Conservation (phyloP, 73 alveolate species). For the Diophrys appendiculata region DNA sequence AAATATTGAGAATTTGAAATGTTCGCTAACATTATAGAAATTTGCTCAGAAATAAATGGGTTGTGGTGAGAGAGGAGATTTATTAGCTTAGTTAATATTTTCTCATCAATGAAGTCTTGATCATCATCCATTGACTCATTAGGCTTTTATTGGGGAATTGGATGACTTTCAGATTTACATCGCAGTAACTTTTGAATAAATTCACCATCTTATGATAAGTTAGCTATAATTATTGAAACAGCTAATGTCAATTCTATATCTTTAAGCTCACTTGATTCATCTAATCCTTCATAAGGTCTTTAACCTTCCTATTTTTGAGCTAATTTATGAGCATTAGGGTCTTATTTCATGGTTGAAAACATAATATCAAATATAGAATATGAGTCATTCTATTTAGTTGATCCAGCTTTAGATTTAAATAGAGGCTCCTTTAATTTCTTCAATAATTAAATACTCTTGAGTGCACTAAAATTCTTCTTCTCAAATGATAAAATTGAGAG, state of each 20-base stretch:
- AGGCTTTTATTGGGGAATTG: constrained; percentile 7
- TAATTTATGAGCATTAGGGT: too few species aligned
- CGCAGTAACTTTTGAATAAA: constrained; percentile 21
- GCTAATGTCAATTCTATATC: constrained; percentile 38
- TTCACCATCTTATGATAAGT: constrained; percentile 37
- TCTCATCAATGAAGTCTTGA: not conserved
- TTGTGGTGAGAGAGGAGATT: constrained; percentile 35
- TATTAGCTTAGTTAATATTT: constrained; percentile 8
- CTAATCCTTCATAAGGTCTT: too few species aligned
- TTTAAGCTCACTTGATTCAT: too few species aligned
- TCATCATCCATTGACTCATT: not conserved
- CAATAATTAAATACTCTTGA: constrained; percentile 14
- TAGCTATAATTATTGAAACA: constrained; percentile 29
- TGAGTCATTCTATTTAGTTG: too few species aligned
- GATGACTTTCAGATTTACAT: not conserved
- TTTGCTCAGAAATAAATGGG: constrained; percentile 49
- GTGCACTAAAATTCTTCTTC: constrained; percentile 25
- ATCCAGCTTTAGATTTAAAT: too few species aligned
- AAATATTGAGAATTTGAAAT: constrained; percentile 37
- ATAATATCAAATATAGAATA: constrained; percentile 15
- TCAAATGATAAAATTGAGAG: constrained; percentile 59
- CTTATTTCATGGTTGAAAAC: constrained; percentile 10
- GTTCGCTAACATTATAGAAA: constrained; percentile 53
- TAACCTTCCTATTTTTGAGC: too few species aligned
- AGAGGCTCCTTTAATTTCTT: constrained; percentile 7